Conservation (phyloP, 176 grass and related monocot genomes). For the Cocos nucifera region DNA sequence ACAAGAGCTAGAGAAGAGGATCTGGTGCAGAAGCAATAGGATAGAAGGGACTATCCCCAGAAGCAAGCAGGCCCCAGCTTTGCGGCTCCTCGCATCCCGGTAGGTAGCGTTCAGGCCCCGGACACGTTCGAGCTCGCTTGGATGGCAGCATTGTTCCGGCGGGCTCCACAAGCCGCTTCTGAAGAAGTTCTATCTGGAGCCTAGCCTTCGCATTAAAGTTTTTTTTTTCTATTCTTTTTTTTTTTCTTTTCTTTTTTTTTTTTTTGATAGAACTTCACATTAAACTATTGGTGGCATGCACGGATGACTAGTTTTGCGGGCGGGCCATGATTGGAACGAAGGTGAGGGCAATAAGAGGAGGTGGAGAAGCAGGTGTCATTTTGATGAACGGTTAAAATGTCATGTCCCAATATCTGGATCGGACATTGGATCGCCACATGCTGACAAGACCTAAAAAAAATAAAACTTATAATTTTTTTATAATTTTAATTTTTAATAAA, state of each 20-base stretch:
- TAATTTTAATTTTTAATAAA: too few species aligned
- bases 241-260: too few species aligned
- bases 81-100: constrained; percentile 63
- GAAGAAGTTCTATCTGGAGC: constrained; percentile 44
- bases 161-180: constrained; percentile 74
- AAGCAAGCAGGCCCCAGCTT: constrained; percentile 65
- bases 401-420: too few species aligned
- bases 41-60: constrained; percentile 67
- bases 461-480: too few species aligned
- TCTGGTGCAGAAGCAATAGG: constrained; percentile 52
- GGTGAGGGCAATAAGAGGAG: constrained; percentile 59
- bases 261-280: too few species aligned
- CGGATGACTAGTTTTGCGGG: constrained; percentile 88
- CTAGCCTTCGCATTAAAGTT: constrained; percentile 58
- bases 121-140: constrained; percentile 87
- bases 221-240: too few species aligned
- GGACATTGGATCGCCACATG: too few species aligned
- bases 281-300: constrained; percentile 71
- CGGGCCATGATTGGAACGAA: constrained; percentile 96
- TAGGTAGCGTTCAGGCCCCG: constrained; percentile 54
- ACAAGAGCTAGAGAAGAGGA: constrained; percentile 46
- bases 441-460: too few species aligned
- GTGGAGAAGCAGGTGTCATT: constrained; percentile 63
- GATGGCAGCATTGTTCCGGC: constrained; percentile 64
- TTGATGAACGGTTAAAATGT: constrained; percentile 28